A percentile compares a stretch with the other conserved stretches of the same genome.
Conservation (phyloP, 768 basidiomycete species). For the Royoungia palumana region DNA sequence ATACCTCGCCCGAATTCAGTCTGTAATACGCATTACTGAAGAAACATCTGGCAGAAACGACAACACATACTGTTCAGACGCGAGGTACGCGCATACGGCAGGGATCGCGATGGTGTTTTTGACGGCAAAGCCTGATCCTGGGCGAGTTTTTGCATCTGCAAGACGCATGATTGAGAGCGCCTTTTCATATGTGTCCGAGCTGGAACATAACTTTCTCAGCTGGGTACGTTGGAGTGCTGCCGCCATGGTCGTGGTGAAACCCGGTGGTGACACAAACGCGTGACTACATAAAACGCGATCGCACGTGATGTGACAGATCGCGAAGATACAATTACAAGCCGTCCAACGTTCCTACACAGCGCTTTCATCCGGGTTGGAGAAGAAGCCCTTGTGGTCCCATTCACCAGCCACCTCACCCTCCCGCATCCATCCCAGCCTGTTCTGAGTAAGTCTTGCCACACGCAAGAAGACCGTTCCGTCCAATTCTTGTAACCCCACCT, state of each 20-base stretch:
- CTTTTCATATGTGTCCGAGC: conserved; percentile 19
- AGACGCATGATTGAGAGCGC: conserved; percentile 23
- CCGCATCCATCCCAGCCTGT: conserved; percentile 38
- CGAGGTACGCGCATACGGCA: conserved; percentile 30
- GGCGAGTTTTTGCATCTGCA: conserved; percentile 22
- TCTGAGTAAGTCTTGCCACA: conserved; percentile 48
- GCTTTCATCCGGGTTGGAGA: not conserved
- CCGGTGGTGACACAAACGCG: not conserved
- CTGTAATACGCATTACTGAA: conserved; percentile 4
- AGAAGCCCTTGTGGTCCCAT: conserved; percentile 25
- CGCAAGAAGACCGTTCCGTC: conserved; percentile 68
- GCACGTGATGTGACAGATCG: conserved; percentile 8
- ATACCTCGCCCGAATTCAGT: conserved; percentile 28
- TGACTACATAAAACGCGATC: not conserved
- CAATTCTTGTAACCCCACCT: conserved; percentile 26
- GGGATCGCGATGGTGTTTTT: conserved; percentile 24
- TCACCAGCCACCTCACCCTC: conserved; percentile 33
- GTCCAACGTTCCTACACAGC: too few species aligned
- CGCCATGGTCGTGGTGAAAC: conserved; percentile 9
- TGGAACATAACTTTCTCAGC: conserved; percentile 21
- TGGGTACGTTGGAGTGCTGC: conserved; percentile 16
- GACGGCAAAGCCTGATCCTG: conserved; percentile 27
- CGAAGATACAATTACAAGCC: too few species aligned
- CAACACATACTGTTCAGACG: conserved; percentile 30
- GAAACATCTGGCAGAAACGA: not conserved